These are phyloP conservation scores for Phytopythium vexans DNA, from an alignment of 352 stramenopile species.

Conservation along the genomic window DNA sequence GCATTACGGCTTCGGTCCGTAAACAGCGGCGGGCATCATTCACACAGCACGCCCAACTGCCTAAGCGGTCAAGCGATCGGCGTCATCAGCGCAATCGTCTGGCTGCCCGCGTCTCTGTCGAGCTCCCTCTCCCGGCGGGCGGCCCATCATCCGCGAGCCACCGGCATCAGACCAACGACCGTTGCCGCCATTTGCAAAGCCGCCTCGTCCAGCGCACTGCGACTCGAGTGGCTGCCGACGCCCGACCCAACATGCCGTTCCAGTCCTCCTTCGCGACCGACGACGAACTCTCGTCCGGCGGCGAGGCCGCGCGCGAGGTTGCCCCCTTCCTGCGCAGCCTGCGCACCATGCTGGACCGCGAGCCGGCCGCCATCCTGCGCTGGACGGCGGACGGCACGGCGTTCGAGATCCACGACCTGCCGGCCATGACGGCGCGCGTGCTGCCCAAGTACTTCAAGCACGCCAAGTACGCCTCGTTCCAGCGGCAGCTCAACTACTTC, in stretches of 20 bases:
- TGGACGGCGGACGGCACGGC: slow-evolving; percentile 53
- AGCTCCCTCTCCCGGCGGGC: too few relatives aligned
- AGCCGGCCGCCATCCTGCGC: slow-evolving; percentile 46
- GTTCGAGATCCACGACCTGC: slow-evolving; percentile 75
- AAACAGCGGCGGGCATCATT: too few relatives aligned
- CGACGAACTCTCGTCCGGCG: slow-evolving; percentile 6
- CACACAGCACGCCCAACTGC: too few relatives aligned
- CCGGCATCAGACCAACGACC: too few relatives aligned
- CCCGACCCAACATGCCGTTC: not conserved
- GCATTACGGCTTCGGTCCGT: too few relatives aligned
- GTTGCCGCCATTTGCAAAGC: too few relatives aligned
- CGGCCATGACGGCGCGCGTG: slow-evolving; percentile 70
- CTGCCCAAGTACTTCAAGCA: slow-evolving; percentile 92
- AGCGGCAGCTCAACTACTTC: slow-evolving; percentile 92
- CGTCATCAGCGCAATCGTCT: too few relatives aligned
- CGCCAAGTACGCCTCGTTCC: slow-evolving; percentile 87
- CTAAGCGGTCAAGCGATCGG: too few relatives aligned
- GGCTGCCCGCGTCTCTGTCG: too few relatives aligned
- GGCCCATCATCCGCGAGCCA: too few relatives aligned
- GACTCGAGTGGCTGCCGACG: not conserved
- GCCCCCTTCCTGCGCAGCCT: slow-evolving; percentile 60
- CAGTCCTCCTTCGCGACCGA: not conserved
- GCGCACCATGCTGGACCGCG: slow-evolving; percentile 52
- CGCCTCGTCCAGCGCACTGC: too few relatives aligned
- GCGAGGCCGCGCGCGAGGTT: slow-evolving; percentile 39